phyloP scores from a whole-genome alignment of 805 yeast species.

The Sugiyamaella floridensis region DNA sequence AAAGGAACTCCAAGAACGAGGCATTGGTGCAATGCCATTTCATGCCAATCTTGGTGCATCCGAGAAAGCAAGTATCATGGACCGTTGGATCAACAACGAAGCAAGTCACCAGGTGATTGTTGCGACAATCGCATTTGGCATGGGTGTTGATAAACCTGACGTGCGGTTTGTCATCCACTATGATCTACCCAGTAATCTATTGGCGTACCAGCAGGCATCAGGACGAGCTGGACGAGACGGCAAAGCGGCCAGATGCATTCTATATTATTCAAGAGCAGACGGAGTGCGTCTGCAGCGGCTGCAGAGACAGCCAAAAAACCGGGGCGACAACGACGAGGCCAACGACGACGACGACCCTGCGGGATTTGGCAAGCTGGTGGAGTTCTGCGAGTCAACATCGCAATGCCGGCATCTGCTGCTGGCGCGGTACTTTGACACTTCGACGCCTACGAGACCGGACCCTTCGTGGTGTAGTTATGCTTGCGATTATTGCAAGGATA shows the following conservation, averaged over 20 bases:
- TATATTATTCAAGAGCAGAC: conserved; percentile 47
- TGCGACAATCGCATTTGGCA: conserved; percentile 97
- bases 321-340: neutral
- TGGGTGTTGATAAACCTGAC: conserved; percentile 97
- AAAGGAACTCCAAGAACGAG: conserved; percentile 46
- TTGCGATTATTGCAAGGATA: conserved; percentile 19
- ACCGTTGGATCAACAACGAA: conserved; percentile 67
- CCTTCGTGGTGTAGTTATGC: conserved; percentile 16
- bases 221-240: conserved; percentile 99
- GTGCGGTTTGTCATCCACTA: conserved; percentile 85
- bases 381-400: conserved; percentile 11
- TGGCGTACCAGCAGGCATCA: conserved; percentile 94
- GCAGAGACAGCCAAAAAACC: neutral
- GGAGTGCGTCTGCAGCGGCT: neutral
- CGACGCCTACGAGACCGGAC: conserved; percentile 3
- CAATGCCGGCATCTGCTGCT: conserved; percentile 20
- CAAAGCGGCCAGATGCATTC: conserved; percentile 64
- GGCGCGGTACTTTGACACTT: conserved; percentile 19
- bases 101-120: conserved; percentile 62
- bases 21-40: conserved; percentile 64
- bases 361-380: conserved; percentile 3
- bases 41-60: conserved; percentile 88
- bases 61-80: conserved; percentile 63
- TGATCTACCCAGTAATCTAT: conserved; percentile 80
- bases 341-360: neutral